phyloP scores from a whole-genome alignment of 176 grass and related monocot species.

The Oryza glaberrima region DNA sequence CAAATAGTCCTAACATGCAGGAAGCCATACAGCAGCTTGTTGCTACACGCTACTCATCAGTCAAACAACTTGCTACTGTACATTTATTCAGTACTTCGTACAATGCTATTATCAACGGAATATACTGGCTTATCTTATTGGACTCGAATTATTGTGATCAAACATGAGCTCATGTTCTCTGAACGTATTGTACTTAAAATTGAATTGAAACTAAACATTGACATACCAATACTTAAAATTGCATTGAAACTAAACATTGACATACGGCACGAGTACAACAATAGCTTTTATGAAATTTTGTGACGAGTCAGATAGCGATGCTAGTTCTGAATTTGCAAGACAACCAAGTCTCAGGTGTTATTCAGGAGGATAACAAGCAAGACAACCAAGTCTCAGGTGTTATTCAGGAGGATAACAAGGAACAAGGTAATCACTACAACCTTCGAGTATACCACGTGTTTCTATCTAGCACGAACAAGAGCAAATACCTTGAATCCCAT shows the following conservation, averaged over 20 bases:
- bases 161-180: background rate
- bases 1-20: background rate
- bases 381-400: background rate
- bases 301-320: background rate
- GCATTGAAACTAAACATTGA: background rate
- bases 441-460: background rate
- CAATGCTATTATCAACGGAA: background rate
- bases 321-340: background rate
- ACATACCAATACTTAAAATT: background rate
- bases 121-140: background rate
- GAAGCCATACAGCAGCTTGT: background rate
- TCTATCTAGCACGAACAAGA: slow-evolving; percentile 21
- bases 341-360: background rate
- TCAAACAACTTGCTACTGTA: background rate
- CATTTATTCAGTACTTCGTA: background rate
- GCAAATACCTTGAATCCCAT: slow-evolving; percentile 66
- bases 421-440: background rate
- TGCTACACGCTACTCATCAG: background rate
- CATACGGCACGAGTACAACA: background rate
- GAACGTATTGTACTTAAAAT: background rate
- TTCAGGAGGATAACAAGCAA: background rate
- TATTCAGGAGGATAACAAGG: background rate
- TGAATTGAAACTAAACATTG: slow-evolving; percentile 1
- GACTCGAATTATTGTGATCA: background rate
- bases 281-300: background rate